Evolutionary conservation across 2,329 filamentous ascomycete genomes (phyloP).

Genomic region (Lasiodiplodia theobromae): DNA sequence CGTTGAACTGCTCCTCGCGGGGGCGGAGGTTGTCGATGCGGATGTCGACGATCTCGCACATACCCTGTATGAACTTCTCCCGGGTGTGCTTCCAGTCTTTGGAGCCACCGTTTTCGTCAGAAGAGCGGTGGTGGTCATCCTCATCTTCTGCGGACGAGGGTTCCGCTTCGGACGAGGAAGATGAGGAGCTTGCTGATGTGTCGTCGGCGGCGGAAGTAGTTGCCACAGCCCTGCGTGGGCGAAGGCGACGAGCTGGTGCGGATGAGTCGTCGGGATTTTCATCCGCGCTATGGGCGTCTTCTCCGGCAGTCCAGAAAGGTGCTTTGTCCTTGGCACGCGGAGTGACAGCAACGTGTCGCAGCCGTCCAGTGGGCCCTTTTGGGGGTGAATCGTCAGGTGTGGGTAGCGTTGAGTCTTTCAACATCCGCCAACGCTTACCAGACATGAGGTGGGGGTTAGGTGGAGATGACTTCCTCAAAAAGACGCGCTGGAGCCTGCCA

Average conservation of each 20-base stretch:
- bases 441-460: slow-evolving; percentile 55
- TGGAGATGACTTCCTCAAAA: slow-evolving; percentile 59
- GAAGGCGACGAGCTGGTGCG: slow-evolving; percentile 21
- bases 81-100: slow-evolving; percentile 9
- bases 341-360: slow-evolving; percentile 14
- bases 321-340: slow-evolving; percentile 1
- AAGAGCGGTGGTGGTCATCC: not conserved
- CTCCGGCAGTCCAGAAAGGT: not conserved
- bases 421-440: slow-evolving; percentile 51
- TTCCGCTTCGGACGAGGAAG: not conserved
- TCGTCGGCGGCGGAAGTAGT: not conserved
- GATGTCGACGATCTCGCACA: slow-evolving; percentile 74
- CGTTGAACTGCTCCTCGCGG: slow-evolving; percentile 70
- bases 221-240: not conserved
- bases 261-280: slow-evolving; percentile 4
- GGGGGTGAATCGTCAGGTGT: slow-evolving; percentile 4
- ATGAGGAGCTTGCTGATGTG: not conserved
- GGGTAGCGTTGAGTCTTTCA: slow-evolving; percentile 39
- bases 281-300: not conserved
- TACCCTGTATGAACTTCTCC: slow-evolving; percentile 65
- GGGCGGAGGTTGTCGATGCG: slow-evolving; percentile 79
- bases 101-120: not conserved
- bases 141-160: not conserved
- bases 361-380: not conserved
- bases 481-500: slow-evolving; percentile 71